phyloP scores from a whole-genome alignment of 2,329 filamentous ascomycete species.

The Thelonectria rubi region DNA sequence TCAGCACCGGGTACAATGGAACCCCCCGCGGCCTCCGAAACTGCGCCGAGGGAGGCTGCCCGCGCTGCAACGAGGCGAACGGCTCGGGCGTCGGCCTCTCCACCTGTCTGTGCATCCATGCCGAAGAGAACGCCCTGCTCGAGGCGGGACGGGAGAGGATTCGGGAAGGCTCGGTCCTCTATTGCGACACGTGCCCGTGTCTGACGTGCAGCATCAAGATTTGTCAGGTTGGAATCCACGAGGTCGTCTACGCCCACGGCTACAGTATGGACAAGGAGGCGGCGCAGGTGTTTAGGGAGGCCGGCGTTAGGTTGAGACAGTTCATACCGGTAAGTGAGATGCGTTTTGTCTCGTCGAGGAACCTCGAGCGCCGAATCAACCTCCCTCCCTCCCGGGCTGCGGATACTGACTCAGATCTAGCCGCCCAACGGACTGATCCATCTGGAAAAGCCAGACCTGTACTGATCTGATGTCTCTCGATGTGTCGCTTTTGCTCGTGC shows the following conservation, averaged over 20 bases:
- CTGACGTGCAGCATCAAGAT: constrained; percentile 99
- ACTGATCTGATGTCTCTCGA: constrained; percentile 32
- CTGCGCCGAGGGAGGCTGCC: constrained; percentile 92
- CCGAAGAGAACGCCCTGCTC: constrained; percentile 95
- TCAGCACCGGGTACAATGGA: constrained; percentile 97
- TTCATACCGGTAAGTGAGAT: constrained; percentile 77
- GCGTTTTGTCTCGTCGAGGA: constrained; percentile 17
- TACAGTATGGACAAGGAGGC: constrained; percentile 95
- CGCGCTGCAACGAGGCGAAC: constrained; percentile 81
- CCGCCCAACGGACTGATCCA: constrained; percentile 72
- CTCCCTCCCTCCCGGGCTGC: constrained; percentile 3
- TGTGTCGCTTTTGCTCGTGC: constrained; percentile 25
- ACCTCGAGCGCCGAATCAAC: constrained; percentile 16
- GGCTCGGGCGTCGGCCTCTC: constrained; percentile 76
- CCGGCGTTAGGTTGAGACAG: constrained; percentile 85
- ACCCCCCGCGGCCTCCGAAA: constrained; percentile 91
- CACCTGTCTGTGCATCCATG: constrained; percentile 96
- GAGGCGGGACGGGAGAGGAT: constrained; percentile 94
- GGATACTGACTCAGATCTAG: constrained; percentile 50
- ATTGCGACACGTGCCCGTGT: constrained; percentile 96
- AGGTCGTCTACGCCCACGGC: constrained; percentile 92
- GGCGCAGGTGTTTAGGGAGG: constrained; percentile 82
- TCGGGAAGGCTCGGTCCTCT: constrained; percentile 81
- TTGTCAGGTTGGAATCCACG: constrained; percentile 91
- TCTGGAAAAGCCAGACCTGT: constrained; percentile 62